Base-by-base conservation (phyloP, 192 early-diverging fungal genomes). In the Rhizophlyctis rosea region DNA sequence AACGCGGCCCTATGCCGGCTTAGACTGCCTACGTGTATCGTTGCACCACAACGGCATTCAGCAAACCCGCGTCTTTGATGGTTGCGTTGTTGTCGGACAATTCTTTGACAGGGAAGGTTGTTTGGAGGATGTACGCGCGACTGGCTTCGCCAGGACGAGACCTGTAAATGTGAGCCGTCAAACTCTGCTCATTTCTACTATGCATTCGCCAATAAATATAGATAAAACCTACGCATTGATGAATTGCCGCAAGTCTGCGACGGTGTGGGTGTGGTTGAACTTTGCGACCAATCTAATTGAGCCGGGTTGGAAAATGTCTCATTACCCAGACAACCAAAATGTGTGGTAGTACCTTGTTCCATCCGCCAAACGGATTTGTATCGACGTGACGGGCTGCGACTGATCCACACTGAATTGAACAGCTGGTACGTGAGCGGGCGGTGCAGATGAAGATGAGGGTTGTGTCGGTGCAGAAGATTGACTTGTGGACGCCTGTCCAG, bases 301-400 rank as follows among this genome's bases (percentile, higher is more conserved):
- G 9, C 52, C 1, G n/a, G n/a, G 14, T 54, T 30, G 53, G 34
- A 52, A 4, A 54, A 23, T 16, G 24, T 13, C 9, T 53, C 49
- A 44, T 29, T 31, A 5, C 44, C 9, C n/a, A 24, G 14, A 67
- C 21, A n/a, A 35, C 27, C 55, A 51, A 32, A 25, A 7, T 34
- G 9, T 30, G 50, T 23, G 33, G 0, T 4, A 29, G 36, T 65
- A 84, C 82, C 82, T 82, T 18, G 91, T 82, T 23, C 96, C 95
- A 64, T 98, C 93, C 3, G 81, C 90, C 52, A 99, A 71, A 34
- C 96, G 83, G 55, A 99, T 83, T 73, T 96, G 95, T n/a, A 99
- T 79, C 30, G 86, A 82, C 3, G 95, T 95, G 4, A 81, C 78
- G 13, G 93, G 96, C 62, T 86, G 84, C 13, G 63, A 73, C 18